Evolutionary conservation across 2,329 filamentous ascomycete genomes (phyloP), one percentile per base, ranked within the genome.

Genomic region (Dactylellina cionopaga): DNA sequence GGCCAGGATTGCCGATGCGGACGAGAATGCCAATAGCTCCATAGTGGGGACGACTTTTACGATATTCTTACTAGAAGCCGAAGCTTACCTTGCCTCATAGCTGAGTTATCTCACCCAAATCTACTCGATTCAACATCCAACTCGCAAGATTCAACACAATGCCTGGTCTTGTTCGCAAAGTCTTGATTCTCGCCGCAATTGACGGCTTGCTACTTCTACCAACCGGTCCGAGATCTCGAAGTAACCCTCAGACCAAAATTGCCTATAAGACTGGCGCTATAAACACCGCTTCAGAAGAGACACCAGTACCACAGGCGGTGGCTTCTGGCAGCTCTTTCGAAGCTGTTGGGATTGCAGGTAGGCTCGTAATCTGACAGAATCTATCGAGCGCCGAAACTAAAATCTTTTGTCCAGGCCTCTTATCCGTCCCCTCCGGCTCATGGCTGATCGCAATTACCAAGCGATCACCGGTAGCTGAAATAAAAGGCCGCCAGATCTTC

Each of bases 371-470:
- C 13, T 39, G 44, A 24, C 25, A 44, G 22, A 22, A 41, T 31
- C 17, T n/a, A 25, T 31, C 22, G 10, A 43, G 33, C 17, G 39
- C 5, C 25, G 5, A 22, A 46, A 54, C 54, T 65, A 44, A 68
- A 29, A 25, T 11, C 11, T 22, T 33, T 1, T 37, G 51, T 27
- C 13, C 75, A 98, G 94, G 95, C 19, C 83, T 99, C 0, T 86
- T 99, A 44, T 92, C 89, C 33, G 87, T 98, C 70, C 72, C 76
- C 10, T 90, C 88, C 35, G 86, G 89, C 25, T 91, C 88, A 75
- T 98, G 94, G 80, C 86, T 99, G 5, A 86, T 99, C 66, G 90
- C 92, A 9, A 96, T 99, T 77, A 92, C 90, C 19, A 87, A 88
- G 66, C 90, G 94, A 47, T 87, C 96, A 77, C 91, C 96, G 80